Evolutionary conservation across 176 grass and related monocot genomes (phyloP), one percentile per base, ranked within the genome.

Genomic region (Bothriochloa decipiens): DNA sequence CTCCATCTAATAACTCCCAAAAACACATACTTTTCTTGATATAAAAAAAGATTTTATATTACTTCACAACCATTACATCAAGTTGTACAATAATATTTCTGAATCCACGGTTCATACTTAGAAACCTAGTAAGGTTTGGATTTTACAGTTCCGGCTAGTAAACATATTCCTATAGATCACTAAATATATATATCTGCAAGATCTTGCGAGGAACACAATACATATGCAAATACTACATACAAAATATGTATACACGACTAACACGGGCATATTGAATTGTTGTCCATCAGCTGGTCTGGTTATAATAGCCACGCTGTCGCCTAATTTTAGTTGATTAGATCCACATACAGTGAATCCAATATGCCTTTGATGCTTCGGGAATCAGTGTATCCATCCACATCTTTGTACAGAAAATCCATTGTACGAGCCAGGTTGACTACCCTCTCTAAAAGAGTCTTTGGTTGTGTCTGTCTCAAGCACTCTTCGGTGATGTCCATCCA

Each of bases 401-500:
- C 42, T 49, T 73, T 73, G 70, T 73, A 73, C 0, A 73, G 6
- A 49, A 73, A 73, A 18, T 73, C 70, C 40, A 73, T 49, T 49
- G 70, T 73, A 14, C 70, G 22, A 17, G 42, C 70, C 17, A 73
- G 42, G 45, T 73, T 43, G 8, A 6, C 25, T 1, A 2, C 42
- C 42, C 7, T 73, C 12, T 73, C 42, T 1, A 73, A 12, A 73
- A 73, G 41, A 26, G 5, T 6, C 41, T 49, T 49, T 16, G 70
- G 70, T 1, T 73, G 70, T 73, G 9, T 10, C 20, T 70, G 68
- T 42, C 36, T 42, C 11, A n/a, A 1, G 37, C 68, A 42, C 37
- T 70, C 37, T 42, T 70, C 20, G 10, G 37, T 70, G 36, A 70
- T 70, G 68, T 70, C 37, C 68, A 70, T 70, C 68, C 68, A 70